These are phyloP conservation scores for Trypanosoma rangeli DNA, from an alignment of 208 protist species.

Conservation along the genomic window DNA sequence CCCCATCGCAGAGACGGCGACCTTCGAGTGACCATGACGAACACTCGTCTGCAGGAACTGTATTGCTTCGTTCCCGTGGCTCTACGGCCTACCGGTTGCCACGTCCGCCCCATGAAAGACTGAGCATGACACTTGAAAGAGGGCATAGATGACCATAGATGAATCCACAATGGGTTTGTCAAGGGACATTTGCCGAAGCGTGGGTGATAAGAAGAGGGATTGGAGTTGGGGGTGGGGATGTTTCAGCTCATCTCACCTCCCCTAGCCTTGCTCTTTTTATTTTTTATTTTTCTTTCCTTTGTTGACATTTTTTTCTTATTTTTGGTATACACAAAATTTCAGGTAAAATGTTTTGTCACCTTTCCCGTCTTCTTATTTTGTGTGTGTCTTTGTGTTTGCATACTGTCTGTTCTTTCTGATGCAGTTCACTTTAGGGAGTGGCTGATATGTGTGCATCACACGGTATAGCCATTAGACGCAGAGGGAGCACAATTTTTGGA, in stretches of 20 bases:
- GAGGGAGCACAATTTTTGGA: neutral
- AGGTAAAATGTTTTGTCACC: too few species aligned
- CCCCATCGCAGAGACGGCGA: neutral
- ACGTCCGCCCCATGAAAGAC: neutral
- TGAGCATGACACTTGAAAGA: neutral
- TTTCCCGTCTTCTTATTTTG: constrained; percentile 16
- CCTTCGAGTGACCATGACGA: constrained; percentile 12
- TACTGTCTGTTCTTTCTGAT: constrained; percentile 1
- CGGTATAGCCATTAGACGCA: neutral
- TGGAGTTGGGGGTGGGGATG: neutral
- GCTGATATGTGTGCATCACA: constrained; percentile 3
- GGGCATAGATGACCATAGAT: neutral
- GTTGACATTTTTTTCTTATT: constrained; percentile 11
- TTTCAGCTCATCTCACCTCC: neutral
- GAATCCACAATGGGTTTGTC: neutral
- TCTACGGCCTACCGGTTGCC: constrained; percentile 3
- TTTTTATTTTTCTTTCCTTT: constrained; percentile 12
- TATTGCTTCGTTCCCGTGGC: constrained; percentile 10
- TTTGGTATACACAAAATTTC: too few species aligned
- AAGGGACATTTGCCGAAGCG: too few species aligned
- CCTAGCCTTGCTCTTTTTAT: neutral
- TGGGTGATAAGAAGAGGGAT: too few species aligned
- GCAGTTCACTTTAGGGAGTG: neutral
- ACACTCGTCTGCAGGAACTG: constrained; percentile 16
- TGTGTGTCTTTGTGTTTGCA: constrained; percentile 10